These are phyloP conservation scores for Diaporthe ampelina DNA, from an alignment of 2,329 filamentous ascomycete species.

Conservation along the genomic window DNA sequence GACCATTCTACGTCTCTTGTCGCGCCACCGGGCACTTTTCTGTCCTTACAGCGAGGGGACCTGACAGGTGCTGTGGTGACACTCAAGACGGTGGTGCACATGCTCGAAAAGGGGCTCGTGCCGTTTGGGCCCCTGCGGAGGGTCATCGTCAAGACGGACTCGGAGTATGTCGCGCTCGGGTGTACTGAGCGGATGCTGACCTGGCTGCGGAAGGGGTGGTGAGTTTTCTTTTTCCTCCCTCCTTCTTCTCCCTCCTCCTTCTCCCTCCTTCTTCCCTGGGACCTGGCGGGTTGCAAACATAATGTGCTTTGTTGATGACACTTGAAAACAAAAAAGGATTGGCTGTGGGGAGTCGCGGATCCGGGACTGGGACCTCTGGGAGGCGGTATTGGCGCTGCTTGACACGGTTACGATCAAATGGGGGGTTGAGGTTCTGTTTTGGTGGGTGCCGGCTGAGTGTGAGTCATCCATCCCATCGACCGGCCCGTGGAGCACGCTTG, in stretches of 20 bases:
- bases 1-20: neutral
- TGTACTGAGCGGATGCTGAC: slow-evolving; percentile 1
- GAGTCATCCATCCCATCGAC: neutral
- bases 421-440: slow-evolving; percentile 23
- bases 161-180: neutral
- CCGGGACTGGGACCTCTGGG: slow-evolving; percentile 23
- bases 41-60: neutral
- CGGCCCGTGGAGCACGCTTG: too few species aligned
- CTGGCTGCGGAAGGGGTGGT: slow-evolving; percentile 16
- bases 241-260: too few species aligned
- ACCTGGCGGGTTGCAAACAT: too few species aligned
- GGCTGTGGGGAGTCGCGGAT: slow-evolving; percentile 1
- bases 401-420: neutral
- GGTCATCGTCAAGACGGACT: slow-evolving; percentile 34
- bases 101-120: neutral
- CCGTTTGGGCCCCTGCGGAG: neutral
- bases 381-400: neutral
- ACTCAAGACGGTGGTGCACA: neutral
- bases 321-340: neutral
- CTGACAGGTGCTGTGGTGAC: neutral
- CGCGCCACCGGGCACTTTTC: neutral
- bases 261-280: too few species aligned
- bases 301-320: too few species aligned
- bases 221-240: neutral
- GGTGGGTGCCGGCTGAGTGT: slow-evolving; percentile 28